phyloP scores from a whole-genome alignment of 73 alveolate genomes.

The Paramecium bursaria region DNA sequence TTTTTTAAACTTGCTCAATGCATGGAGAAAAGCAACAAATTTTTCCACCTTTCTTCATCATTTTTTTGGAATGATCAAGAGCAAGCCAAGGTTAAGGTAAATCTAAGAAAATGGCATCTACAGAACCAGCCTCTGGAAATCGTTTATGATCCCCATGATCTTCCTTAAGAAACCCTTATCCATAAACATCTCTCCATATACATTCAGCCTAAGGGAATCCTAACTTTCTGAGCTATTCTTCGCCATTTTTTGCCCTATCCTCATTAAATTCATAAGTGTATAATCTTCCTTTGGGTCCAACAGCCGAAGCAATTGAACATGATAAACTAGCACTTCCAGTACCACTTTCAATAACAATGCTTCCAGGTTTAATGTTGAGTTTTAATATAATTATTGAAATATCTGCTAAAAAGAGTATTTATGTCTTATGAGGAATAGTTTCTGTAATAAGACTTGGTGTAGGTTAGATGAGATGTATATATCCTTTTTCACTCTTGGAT shows the following conservation, averaged over 20 bases:
- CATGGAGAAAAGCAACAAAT: conserved; percentile 98
- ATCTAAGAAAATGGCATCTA: conserved; percentile 95
- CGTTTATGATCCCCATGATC: conserved; percentile 73
- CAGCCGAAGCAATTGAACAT: conserved; percentile 82
- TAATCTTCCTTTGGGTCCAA: conserved; percentile 90
- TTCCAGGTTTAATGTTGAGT: conserved; percentile 80
- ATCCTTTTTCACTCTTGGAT: conserved; percentile 70
- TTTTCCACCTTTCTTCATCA: conserved; percentile 86
- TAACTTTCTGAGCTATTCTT: conserved; percentile 81
- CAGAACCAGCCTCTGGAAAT: conserved; percentile 50
- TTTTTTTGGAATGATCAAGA: conserved; percentile 89
- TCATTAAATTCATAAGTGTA: conserved; percentile 96
- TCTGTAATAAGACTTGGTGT: conserved; percentile 79
- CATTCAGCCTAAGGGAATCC: conserved; percentile 81
- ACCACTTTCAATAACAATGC: conserved; percentile 90
- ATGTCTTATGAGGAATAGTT: conserved; percentile 85
- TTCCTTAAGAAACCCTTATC: conserved; percentile 87
- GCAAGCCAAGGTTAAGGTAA: conserved; percentile 96
- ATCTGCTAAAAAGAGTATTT: conserved; percentile 95
- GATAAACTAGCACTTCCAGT: conserved; percentile 98
- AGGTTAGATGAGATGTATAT: conserved; percentile 73
- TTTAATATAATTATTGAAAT: conserved; percentile 87
- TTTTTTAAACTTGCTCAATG: conserved; percentile 96
- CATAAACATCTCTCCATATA: conserved; percentile 93
- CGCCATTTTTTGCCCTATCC: conserved; percentile 89